Percentiles rank a stretch among this genome's conserved stretches.
Evolutionary conservation across 441 rosid species (phyloP).

Genomic region (Dalechampia spathulata): DNA sequence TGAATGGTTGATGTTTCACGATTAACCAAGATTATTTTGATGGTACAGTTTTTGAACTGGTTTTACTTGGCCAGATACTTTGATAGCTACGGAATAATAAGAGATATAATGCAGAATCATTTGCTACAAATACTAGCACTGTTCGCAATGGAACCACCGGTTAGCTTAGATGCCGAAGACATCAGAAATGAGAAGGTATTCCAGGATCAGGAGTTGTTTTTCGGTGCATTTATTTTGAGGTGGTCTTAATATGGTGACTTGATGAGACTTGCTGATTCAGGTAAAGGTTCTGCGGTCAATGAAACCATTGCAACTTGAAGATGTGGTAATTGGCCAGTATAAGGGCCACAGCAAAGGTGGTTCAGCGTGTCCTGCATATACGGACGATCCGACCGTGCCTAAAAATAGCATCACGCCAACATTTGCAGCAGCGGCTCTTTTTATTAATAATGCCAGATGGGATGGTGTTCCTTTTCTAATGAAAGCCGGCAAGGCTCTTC

Average conservation of each 20-base stretch:
- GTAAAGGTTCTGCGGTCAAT: slow-evolving; percentile 82
- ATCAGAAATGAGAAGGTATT: slow-evolving; percentile 83
- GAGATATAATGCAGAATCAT: slow-evolving; percentile 97
- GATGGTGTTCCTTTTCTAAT: slow-evolving; percentile 92
- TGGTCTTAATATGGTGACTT: slow-evolving; percentile 1
- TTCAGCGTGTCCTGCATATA: slow-evolving; percentile 50
- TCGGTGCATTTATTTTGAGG: neutral
- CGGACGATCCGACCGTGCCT: slow-evolving; percentile 70
- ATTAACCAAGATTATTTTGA: neutral
- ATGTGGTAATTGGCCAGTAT: slow-evolving; percentile 71
- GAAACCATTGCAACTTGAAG: slow-evolving; percentile 64
- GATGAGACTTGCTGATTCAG: slow-evolving; percentile 24
- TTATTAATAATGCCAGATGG: slow-evolving; percentile 84
- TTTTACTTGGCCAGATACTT: slow-evolving; percentile 49
- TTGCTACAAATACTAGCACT: slow-evolving; percentile 83
- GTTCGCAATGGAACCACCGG: slow-evolving; percentile 96
- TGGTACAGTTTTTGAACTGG: slow-evolving; percentile 7
- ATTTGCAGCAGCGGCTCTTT: slow-evolving; percentile 87
- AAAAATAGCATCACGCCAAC: slow-evolving; percentile 73
- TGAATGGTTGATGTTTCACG: neutral
- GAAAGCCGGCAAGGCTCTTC: slow-evolving; percentile 93
- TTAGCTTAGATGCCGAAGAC: slow-evolving; percentile 95
- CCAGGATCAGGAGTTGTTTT: neutral
- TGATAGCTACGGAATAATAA: slow-evolving; percentile 82
- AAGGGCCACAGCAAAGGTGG: slow-evolving; percentile 67